Conservation (phyloP, 108 stramenopile species). For the Nitzschia inconspicua region DNA sequence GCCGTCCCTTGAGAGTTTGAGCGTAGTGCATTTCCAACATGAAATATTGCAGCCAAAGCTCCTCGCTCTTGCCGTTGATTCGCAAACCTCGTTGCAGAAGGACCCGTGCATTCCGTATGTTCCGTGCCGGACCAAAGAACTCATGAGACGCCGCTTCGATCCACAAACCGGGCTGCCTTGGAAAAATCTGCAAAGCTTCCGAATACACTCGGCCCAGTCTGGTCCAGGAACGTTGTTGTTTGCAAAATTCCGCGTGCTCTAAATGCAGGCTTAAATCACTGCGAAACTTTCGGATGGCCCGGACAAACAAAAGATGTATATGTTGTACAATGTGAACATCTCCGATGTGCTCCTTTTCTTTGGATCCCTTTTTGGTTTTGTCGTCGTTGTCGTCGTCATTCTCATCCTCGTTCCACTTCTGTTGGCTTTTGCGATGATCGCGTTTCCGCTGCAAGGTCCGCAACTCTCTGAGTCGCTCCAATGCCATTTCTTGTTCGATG, state of each 20-base stretch:
- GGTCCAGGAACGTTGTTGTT: constrained; percentile 41
- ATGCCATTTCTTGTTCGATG: constrained; percentile 65
- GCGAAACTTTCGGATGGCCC: constrained; percentile 73
- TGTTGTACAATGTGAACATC: constrained; percentile 77
- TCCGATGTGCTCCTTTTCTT: constrained; percentile 37
- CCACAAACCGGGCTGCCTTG: constrained; percentile 75
- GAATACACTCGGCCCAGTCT: constrained; percentile 63
- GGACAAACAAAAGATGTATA: constrained; percentile 73
- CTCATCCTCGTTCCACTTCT: constrained; percentile 23
- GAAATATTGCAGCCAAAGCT: constrained; percentile 84
- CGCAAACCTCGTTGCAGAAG: constrained; percentile 81
- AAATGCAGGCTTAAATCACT: constrained; percentile 58
- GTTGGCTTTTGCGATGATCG: constrained; percentile 33
- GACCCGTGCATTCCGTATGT: constrained; percentile 72
- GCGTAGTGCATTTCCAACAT: constrained; percentile 81
- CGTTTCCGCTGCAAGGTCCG: constrained; percentile 48
- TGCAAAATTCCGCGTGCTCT: constrained; percentile 72
- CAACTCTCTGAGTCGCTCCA: constrained; percentile 64
- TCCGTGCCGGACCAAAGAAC: constrained; percentile 68
- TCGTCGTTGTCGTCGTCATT: constrained; percentile 14
- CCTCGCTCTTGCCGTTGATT: constrained; percentile 54
- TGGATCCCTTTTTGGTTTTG: constrained; percentile 17
- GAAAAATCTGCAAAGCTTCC: constrained; percentile 76
- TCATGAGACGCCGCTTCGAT: constrained; percentile 83
- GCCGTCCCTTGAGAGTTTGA: constrained; percentile 66